These are phyloP conservation scores for Sclerotinia nivalis DNA, from an alignment of 2,329 filamentous ascomycete genomes.

Conservation along the genomic window DNA sequence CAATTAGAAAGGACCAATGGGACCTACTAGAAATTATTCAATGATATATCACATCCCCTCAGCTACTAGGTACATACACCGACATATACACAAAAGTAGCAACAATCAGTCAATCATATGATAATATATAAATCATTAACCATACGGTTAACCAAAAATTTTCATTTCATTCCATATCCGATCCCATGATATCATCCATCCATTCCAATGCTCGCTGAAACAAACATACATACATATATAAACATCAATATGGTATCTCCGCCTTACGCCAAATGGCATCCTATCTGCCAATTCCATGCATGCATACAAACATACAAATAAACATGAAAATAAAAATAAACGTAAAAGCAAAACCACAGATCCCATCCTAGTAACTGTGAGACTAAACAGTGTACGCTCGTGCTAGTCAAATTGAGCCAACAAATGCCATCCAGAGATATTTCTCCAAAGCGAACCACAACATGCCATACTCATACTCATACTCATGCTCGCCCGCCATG, in stretches of 20 bases:
- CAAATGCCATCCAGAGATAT: background rate
- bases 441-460: background rate
- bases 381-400: background rate
- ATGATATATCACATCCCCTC: no score
- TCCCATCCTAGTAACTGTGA: background rate
- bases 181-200: slow-evolving; percentile 3
- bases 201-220: background rate
- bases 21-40: no score
- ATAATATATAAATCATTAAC: background rate
- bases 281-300: background rate
- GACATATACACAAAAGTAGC: no score
- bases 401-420: background rate
- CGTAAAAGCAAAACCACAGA: background rate
- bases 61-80: no score
- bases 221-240: background rate
- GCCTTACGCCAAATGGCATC: background rate
- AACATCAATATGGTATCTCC: slow-evolving; percentile 9
- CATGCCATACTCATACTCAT: background rate
- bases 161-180: background rate
- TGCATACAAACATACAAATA: background rate
- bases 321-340: background rate
- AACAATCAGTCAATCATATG: background rate
- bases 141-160: background rate
- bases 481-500: background rate
- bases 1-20: no score